phyloP scores from a whole-genome alignment of 805 yeast species.

The Candida insectorum region DNA sequence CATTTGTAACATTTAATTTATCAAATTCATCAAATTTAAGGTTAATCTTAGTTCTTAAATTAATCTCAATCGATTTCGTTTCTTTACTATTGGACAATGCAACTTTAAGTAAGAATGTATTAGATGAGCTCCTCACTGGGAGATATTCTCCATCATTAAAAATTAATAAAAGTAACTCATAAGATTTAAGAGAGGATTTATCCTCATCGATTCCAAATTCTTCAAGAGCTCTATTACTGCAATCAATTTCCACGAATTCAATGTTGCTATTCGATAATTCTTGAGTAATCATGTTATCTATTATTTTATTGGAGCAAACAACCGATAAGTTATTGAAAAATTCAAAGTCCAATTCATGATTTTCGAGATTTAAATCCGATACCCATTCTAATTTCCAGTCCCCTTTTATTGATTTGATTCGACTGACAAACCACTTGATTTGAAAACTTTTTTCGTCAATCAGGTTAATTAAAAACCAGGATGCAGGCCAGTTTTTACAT shows the following conservation, averaged over 20 bases:
- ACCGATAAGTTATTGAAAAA: conserved; percentile 40
- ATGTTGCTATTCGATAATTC: conserved; percentile 43
- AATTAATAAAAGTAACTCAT: conserved; percentile 8
- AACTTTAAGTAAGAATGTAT: conserved; percentile 29
- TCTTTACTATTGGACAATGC: conserved; percentile 20
- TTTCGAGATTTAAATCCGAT: conserved; percentile 5
- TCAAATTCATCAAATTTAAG: conserved; percentile 22
- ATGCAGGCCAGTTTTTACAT: conserved; percentile 52
- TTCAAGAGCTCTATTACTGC: conserved; percentile 11
- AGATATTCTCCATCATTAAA: conserved; percentile 8
- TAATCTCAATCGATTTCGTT: conserved; percentile 7
- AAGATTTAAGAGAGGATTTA: background rate
- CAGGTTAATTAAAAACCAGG: conserved; percentile 50
- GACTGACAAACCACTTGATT: conserved; percentile 51
- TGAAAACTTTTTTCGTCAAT: conserved; percentile 32
- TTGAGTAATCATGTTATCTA: conserved; percentile 51
- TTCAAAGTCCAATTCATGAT: conserved; percentile 21
- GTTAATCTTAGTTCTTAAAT: conserved; percentile 21
- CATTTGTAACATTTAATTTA: conserved; percentile 17
- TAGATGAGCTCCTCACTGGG: conserved; percentile 26
- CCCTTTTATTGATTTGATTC: conserved; percentile 46
- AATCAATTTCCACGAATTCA: conserved; percentile 25
- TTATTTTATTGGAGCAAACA: conserved; percentile 44
- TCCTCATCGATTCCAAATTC: conserved; percentile 9
- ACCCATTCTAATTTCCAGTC: conserved; percentile 57